phyloP scores from a whole-genome alignment of 176 grass and related monocot genomes.

The sorghum (Sorghum bicolor) region Sorghum_bicolor_NCBIv3 NC_012873.2:60033001-60033500 shows the following conservation, averaged over 20 bases:
- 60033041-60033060: not conserved
- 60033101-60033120: not conserved
- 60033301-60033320: not conserved
- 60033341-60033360: too few relatives aligned
- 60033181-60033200: not conserved
- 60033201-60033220: not conserved
- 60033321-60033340: not conserved
- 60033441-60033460: not conserved
- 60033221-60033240: not conserved
- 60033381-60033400: not conserved
- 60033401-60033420: not conserved
- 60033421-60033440: not conserved
- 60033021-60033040: not conserved
- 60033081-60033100: not conserved
- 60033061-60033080: not conserved
- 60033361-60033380: not conserved
- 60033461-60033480: not conserved
- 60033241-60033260: not conserved
- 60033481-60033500: not conserved
- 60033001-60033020: not conserved
- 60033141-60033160: not conserved
- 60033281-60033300: not conserved
- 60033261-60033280: not conserved
- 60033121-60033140: slow-evolving; percentile 16
- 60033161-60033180: not conserved